Evolutionary conservation across 2,329 filamentous ascomycete genomes (phyloP), one percentile per base, ranked within the genome.

Genomic region (Chaetomium sp.): DNA sequence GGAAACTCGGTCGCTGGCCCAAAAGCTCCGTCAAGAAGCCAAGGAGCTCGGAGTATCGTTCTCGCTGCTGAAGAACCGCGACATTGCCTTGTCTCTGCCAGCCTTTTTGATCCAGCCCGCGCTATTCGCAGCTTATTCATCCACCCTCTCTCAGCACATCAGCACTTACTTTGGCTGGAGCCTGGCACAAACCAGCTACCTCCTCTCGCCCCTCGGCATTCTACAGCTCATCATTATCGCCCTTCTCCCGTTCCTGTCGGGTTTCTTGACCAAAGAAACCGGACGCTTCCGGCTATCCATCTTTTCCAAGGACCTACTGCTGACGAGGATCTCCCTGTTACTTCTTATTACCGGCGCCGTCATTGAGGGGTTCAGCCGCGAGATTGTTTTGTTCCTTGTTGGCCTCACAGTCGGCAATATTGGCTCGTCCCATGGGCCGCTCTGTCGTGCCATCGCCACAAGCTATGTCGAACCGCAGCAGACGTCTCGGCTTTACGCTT

Each of bases 101-200:
- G 60, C 50, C 6, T 71, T 69, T 50, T 27, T 68, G 42, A 65
- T 71, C 38, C 62, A 67, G 25, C 67, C 70, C 16, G 68, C 64
- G 5, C 38, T 71, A 5, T 69, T 68, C 13, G 55, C 64, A 4
- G 70, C 68, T 2, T 69, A 69, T 13, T 54, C 66, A 1, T 51
- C 67, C 2, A 70, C 66, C n/a, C 49, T 71, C 19, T 54, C 63
- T 4, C 68, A 70, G 35, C 65, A 71, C 38, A 65, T 71, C 23
- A 70, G 70, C 65, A 69, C 66, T 7, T 71, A 70, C 57, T 71
- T 71, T 50, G 67, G 67, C 12, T 71, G 70, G 70, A 70, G 60
- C 5, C 47, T 71, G 8, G 68, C 68, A 0, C 61, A 70, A 49
- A 67, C 68, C 10, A 69, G 53, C 23, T 71, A 70, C 42, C 66